phyloP scores from a whole-genome alignment of 108 stramenopile species.

The Cyclotella sp. region DNA sequence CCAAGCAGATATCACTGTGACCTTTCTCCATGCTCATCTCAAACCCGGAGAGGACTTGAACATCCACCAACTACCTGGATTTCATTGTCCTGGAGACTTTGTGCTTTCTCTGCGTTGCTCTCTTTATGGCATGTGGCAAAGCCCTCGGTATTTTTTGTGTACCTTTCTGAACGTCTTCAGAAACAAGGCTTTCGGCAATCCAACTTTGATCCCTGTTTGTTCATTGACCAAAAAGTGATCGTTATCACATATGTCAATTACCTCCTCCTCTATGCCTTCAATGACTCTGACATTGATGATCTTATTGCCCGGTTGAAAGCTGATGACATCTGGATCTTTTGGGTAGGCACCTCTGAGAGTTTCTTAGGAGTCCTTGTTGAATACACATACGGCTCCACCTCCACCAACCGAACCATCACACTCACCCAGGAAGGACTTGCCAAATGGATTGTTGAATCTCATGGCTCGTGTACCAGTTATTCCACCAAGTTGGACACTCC shows the following conservation, averaged over 20 bases:
- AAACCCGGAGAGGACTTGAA: slow-evolving; percentile 42
- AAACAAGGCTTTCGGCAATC: slow-evolving; percentile 24
- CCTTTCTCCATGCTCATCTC: slow-evolving; percentile 58
- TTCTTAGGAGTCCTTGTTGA: slow-evolving; percentile 58
- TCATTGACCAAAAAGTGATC: too few relatives aligned
- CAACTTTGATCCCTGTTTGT: slow-evolving; percentile 54
- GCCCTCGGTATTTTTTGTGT: slow-evolving; percentile 49
- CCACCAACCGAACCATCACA: too few relatives aligned
- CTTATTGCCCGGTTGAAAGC: neutral
- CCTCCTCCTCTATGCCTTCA: slow-evolving; percentile 1
- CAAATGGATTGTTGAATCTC: neutral
- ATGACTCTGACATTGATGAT: neutral
- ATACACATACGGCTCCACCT: slow-evolving; percentile 6
- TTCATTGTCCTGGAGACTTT: neutral
- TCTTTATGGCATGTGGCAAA: slow-evolving; percentile 44
- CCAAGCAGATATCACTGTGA: slow-evolving; percentile 46
- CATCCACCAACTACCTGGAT: slow-evolving; percentile 52
- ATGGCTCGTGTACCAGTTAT: neutral
- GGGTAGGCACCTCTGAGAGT: neutral
- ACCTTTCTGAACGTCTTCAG: slow-evolving; percentile 23
- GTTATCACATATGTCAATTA: slow-evolving; percentile 28
- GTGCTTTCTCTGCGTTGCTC: slow-evolving; percentile 30
- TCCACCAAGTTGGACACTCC: neutral
- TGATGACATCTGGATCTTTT: neutral
- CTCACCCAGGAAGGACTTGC: slow-evolving; percentile 52